phyloP scores from a whole-genome alignment of 176 grass and related monocot species.

The Rhynchospora tenuis region DNA sequence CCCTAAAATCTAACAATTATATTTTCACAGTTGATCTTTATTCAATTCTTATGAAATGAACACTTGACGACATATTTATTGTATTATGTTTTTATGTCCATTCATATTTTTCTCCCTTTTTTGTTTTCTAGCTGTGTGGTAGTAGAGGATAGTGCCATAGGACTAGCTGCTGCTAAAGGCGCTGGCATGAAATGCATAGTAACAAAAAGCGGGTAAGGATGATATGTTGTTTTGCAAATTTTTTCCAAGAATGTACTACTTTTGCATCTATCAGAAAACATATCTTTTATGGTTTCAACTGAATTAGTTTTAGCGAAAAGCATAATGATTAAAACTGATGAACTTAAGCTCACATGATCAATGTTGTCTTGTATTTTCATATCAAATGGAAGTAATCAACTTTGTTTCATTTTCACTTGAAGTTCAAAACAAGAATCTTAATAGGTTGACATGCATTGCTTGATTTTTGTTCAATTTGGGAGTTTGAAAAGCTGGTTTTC shows the following conservation, averaged over 20 bases:
- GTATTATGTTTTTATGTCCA: neutral
- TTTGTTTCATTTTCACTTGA: neutral
- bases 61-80: neutral
- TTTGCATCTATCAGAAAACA: neutral
- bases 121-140: constrained; percentile 78
- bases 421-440: neutral
- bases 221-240: neutral
- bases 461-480: neutral
- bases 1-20: neutral
- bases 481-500: neutral
- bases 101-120: neutral
- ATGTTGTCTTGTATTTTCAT: neutral
- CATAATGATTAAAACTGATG: neutral
- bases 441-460: neutral
- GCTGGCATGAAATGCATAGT: constrained; percentile 87
- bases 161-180: constrained; percentile 82
- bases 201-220: constrained; percentile 82
- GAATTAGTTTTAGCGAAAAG: neutral
- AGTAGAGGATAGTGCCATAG: constrained; percentile 91
- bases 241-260: neutral
- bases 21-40: neutral
- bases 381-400: neutral
- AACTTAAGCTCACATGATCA: neutral
- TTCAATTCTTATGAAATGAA: neutral
- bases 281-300: neutral